Base-by-base conservation (phyloP, 225 moss, liverwort and hornwort species). In the Marchantia paleacea region DNA sequence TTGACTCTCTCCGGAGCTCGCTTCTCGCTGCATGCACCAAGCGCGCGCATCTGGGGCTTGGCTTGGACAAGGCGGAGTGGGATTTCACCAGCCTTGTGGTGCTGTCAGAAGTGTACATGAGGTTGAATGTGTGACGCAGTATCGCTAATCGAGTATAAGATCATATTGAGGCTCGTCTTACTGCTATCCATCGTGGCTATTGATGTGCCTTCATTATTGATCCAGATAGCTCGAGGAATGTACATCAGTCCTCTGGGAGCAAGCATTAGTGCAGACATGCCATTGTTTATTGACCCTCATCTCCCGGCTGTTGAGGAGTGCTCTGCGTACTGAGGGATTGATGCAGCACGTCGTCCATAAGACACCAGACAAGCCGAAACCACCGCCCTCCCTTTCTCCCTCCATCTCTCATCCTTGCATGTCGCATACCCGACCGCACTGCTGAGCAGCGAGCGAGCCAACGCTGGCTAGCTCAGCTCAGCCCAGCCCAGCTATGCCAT, bases 351-450 rank as follows among this genome's bases (percentile, higher is more conserved):
- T 53, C 73, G 52, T 73, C 53, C 74, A 73, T 52, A 10, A 47
- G 26, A 74, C 74, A 74, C 53, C 26, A 55, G 74, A 74, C 74
- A 55, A 28, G 74, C 24, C 53, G 55, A 74, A 74, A 74, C 55
- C 54, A 29, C 29, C 74, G 74, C 55, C 74, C 28, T 28, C 7
- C 52, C 15, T 52, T 22, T 15, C 28, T 55, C 74, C 72, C 50
- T 3, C 16, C 54, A 55, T 16, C 24, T 29, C 74, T 18, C 8
- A 49, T 19, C 47, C 48, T 70, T 70, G 47, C 69, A 70, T 70
- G 69, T 48, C 69, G 48, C 69, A 70, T 30, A 39, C 47, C 69
- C 69, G 69, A 68, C 68, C 68, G 24, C 30, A 68, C 30, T 29
- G 68, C 68, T 11, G 57, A 57, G 57, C 57, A 12, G 13, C 57